These are phyloP conservation scores for Sodiomyces alkalinus DNA, from an alignment of 2,329 filamentous ascomycete genomes.

Conservation along the genomic window DNA sequence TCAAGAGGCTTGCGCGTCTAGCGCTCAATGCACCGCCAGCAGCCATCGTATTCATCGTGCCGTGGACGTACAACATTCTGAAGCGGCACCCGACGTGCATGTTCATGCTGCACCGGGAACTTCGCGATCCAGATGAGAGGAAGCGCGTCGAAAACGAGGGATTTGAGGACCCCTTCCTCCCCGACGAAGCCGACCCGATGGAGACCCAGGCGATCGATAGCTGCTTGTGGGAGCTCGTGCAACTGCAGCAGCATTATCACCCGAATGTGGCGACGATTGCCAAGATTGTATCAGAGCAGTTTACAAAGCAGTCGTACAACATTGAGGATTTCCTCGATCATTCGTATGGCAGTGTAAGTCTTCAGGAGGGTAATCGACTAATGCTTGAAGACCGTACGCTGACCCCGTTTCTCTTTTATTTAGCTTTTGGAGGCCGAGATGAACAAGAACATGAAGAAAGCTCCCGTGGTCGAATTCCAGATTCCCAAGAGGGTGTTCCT, in stretches of 20 bases:
- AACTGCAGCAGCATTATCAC: conserved; percentile 84
- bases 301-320: conserved; percentile 89
- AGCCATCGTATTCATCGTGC: conserved; percentile 76
- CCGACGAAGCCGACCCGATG: conserved; percentile 67
- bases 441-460: conserved; percentile 67
- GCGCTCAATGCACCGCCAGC: conserved; percentile 79
- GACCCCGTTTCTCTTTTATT: too few relatives aligned
- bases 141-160: conserved; percentile 45
- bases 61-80: conserved; percentile 91
- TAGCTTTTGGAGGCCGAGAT: conserved; percentile 76
- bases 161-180: conserved; percentile 58
- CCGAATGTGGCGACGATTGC: conserved; percentile 90
- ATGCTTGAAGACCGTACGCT: too few relatives aligned
- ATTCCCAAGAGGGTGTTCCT: conserved; percentile 76
- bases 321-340: conserved; percentile 97
- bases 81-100: conserved; percentile 81
- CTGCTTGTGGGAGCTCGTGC: conserved; percentile 87
- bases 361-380: too few relatives aligned
- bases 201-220: conserved; percentile 79
- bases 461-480: conserved; percentile 81
- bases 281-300: conserved; percentile 90
- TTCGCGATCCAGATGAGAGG: conserved; percentile 40
- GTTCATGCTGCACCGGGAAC: conserved; percentile 84
- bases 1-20: conserved; percentile 80
- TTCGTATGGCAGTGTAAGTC: conserved; percentile 64